Base-by-base conservation (phyloP, 352 stramenopile genomes). In the Phytophthora constricta region DNA sequence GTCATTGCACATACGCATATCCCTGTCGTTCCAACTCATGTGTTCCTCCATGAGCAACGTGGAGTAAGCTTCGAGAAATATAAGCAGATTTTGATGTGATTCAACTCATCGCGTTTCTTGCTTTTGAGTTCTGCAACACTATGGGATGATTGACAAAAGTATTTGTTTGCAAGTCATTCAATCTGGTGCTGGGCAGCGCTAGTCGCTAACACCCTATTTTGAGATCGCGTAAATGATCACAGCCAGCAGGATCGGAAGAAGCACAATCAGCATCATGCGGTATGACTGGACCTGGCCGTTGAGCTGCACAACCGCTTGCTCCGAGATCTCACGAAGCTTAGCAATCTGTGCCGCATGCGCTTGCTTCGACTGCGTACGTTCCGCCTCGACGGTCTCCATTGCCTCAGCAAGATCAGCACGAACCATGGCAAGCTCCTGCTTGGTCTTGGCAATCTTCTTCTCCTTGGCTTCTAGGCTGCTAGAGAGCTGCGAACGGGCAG, bases 11-110 rank as follows among this genome's bases (percentile, higher is more conserved):
- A 43, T 93, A 17, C 73, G 64, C 27, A 77, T 92, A 34, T 81
- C 74, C 17, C 58, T 95, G n/a, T 91, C 83, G 17, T 95, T 92
- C 69, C 79, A 86, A 51, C 84, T 95, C 54, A 93, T 95, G 86
- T 92, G 84, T 52, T 92, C 83, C 4, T 80, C 74, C n/a, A n/a
- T n/a, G n/a, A n/a, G n/a, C n/a, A n/a, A n/a, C n/a, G n/a, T n/a
- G n/a, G n/a, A n/a, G n/a, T n/a, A n/a, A n/a, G n/a, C n/a, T n/a
- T n/a, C n/a, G n/a, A n/a, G n/a, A n/a, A n/a, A n/a, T n/a, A n/a
- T n/a, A n/a, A n/a, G n/a, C n/a, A n/a, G n/a, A n/a, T n/a, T n/a
- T n/a, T n/a, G n/a, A n/a, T n/a, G n/a, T n/a, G n/a, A n/a, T n/a
- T n/a, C n/a, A n/a, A n/a, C n/a, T n/a, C n/a, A n/a, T n/a, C n/a